Evolutionary conservation across 1,139 yeast species (phyloP).

Genomic region (Blastobotrys capitulatus): DNA sequence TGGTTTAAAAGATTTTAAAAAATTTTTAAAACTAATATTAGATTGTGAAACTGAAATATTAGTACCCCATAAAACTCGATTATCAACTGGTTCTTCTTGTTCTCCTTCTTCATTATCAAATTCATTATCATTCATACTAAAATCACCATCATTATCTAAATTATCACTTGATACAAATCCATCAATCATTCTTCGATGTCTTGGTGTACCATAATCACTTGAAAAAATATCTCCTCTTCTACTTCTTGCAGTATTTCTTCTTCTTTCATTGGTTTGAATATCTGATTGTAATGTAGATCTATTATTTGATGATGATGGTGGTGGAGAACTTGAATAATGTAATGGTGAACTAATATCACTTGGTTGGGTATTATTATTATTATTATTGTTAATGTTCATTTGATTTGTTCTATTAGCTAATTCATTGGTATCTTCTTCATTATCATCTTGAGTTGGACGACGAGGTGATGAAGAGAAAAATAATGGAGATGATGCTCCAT

Average conservation of each 20-base stretch:
- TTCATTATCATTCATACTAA: no score
- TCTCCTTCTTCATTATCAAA: constrained; percentile 6
- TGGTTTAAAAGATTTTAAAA: constrained; percentile 74
- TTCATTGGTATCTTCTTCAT: constrained; percentile 14
- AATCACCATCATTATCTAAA: constrained; percentile 4
- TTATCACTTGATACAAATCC: constrained; percentile 11
- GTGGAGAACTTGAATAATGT: constrained; percentile 42
- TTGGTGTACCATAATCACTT: constrained; percentile 50
- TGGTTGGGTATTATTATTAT: not conserved
- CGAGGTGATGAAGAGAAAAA: constrained; percentile 50
- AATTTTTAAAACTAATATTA: constrained; percentile 71
- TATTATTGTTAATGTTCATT: constrained; percentile 14
- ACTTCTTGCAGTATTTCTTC: constrained; percentile 8
- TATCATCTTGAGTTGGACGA: constrained; percentile 21
- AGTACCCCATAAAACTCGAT: constrained; percentile 97
- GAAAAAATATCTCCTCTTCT: constrained; percentile 56
- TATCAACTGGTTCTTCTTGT: constrained; percentile 55
- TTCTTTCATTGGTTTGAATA: constrained; percentile 3
- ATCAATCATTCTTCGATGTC: constrained; percentile 36
- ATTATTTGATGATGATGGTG: constrained; percentile 13
- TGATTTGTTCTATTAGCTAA: constrained; percentile 18
- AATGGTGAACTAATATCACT: constrained; percentile 42
- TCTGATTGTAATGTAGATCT: constrained; percentile 4
- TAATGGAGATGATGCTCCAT: constrained; percentile 53
- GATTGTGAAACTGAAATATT: constrained; percentile 90